Percentiles rank a stretch among this genome's conserved stretches.
Evolutionary conservation across 768 basidiomycete genomes (phyloP).

Genomic region (Boletus vinaceobasis): DNA sequence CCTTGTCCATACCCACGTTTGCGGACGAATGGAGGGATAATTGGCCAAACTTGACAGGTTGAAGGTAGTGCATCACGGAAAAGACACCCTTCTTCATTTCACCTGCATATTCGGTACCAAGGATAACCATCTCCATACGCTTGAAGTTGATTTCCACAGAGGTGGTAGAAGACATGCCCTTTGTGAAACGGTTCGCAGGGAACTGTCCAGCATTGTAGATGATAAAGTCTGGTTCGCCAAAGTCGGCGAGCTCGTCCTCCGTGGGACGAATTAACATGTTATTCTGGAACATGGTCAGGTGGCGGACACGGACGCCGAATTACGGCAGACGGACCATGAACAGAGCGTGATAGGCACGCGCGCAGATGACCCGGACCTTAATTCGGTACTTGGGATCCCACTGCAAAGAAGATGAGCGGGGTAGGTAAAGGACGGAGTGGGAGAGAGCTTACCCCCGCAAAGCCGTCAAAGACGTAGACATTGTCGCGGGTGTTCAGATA

Average conservation of each 20-base stretch:
- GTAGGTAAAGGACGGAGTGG: not conserved
- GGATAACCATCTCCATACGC: conserved; percentile 99
- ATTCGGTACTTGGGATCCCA: conserved; percentile 99
- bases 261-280: conserved; percentile 99
- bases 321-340: conserved; percentile 74
- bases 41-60: conserved; percentile 98
- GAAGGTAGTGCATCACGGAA: conserved; percentile 99
- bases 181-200: conserved; percentile 99
- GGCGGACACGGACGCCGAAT: conserved; percentile 3
- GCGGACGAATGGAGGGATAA: conserved; percentile 97
- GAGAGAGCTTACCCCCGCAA: conserved; percentile 64
- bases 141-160: conserved; percentile 99
- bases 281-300: conserved; percentile 49
- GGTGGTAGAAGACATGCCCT: conserved; percentile 99
- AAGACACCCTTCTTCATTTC: conserved; percentile 99
- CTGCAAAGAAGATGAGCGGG: conserved; percentile 33
- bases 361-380: conserved; percentile 99
- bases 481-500: conserved; percentile 98
- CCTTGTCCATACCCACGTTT: conserved; percentile 85
- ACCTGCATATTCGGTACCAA: conserved; percentile 95
- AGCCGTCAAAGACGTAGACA: conserved; percentile 97
- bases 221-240: conserved; percentile 98
- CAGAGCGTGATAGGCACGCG: conserved; percentile 95
- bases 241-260: conserved; percentile 86
- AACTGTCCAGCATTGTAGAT: conserved; percentile 99